Evolutionary conservation across 768 basidiomycete species (phyloP).

Genomic region (Neoboletus magnificus): DNA sequence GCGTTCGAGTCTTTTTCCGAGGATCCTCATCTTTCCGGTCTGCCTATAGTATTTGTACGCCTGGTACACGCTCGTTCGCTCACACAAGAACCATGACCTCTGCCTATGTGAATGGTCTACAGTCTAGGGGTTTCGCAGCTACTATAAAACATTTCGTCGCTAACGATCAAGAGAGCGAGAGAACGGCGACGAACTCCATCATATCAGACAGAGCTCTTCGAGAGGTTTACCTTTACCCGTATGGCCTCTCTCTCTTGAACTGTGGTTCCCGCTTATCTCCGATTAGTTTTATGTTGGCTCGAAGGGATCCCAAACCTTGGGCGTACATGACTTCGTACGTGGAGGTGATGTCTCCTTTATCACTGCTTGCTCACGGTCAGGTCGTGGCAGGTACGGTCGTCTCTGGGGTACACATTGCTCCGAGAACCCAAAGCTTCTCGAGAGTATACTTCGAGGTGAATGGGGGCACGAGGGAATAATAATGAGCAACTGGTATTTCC

Average conservation of each 20-base stretch:
- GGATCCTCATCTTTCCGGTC: not conserved
- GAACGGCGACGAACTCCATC: not conserved
- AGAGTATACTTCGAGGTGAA: not conserved
- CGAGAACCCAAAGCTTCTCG: not conserved
- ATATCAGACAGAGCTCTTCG: not conserved
- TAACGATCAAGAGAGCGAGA: not conserved
- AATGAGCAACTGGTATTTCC: not conserved
- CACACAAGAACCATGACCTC: not conserved
- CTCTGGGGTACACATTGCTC: not conserved
- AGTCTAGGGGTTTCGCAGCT: not conserved
- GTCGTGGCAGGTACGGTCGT: not conserved
- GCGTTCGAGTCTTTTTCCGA: not conserved
- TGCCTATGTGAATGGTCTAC: not conserved
- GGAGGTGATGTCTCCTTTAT: not conserved
- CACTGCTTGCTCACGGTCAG: not conserved
- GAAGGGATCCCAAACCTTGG: not conserved
- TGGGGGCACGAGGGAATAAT: not conserved
- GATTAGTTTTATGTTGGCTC: not conserved
- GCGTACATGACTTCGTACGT: not conserved
- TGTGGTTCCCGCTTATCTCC: not conserved
- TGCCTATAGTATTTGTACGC: not conserved
- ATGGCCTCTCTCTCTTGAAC: not conserved
- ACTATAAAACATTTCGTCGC: not conserved
- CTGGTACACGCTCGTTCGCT: not conserved
- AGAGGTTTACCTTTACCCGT: not conserved